Base-by-base conservation (phyloP, 192 early-diverging fungal species). In the Glomus cerebriforme region DNA sequence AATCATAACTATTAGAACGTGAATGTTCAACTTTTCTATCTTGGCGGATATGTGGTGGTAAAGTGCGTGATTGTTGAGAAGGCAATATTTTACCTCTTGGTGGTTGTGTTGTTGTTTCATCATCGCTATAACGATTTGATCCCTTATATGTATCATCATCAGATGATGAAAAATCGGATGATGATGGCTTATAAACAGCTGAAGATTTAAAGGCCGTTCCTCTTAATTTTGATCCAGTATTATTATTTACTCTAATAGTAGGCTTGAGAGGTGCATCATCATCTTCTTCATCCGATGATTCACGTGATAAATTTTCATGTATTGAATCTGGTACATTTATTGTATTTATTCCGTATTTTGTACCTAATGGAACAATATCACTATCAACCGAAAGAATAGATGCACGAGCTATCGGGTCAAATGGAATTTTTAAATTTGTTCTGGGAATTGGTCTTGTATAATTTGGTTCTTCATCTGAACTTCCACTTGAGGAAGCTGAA, bases 341-440 rank as follows among this genome's bases (percentile, higher is more conserved):
- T 32, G 31, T 12, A 17, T 29, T 65, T 32, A 54, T 27, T 49
- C 71, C 37, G 7, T 54, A 73, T 58, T 73, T 73, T 31, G 2
- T 35, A 45, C 71, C 71, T 54, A 73, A 59, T 7, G 71, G 71
- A 54, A 73, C 19, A 27, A 45, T 45, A 58, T 73, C 71, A 73
- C 71, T 45, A 54, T 73, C 43, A 7, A 29, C 19, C 4, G 71
- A 73, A 65, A 32, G 29, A 5, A 65, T 29, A 31, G 63, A 65
- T 2, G 2, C 26, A 65, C 63, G 63, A 65, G 63, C 27, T 26
- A 9, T 29, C 32, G 15, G 17, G 19, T 65, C 31, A 32, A 7
- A 1, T 1, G 26, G 26, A 7, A 31, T 1, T 29, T 1, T 31
- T 65, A 65, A 65, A 27, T 17, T 17, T 6, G 22, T 27, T 13